phyloP scores from a whole-genome alignment of 2,329 filamentous ascomycete species.

The Beauveria pseudobassiana region DNA sequence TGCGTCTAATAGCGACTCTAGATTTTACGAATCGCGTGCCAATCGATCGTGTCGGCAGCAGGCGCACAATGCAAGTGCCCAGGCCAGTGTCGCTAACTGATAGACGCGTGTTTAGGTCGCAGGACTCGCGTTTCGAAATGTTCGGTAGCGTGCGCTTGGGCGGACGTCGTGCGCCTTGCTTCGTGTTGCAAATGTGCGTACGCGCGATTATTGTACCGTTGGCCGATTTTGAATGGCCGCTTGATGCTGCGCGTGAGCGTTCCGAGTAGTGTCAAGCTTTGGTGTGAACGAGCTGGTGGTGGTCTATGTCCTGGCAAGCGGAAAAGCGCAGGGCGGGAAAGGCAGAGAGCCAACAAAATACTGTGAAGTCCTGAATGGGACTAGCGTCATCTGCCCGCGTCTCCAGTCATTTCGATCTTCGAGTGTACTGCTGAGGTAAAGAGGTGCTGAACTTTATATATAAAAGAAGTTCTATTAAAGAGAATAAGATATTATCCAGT shows the following conservation, averaged over 20 bases:
- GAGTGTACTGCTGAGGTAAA: neutral
- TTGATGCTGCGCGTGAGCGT: neutral
- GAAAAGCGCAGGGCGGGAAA: slow-evolving; percentile 9
- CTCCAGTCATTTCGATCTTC: too few species aligned
- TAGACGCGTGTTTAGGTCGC: slow-evolving; percentile 6
- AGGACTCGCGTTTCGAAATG: neutral
- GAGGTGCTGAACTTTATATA: too few species aligned
- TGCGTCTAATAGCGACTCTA: neutral
- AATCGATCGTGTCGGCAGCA: neutral
- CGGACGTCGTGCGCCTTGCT: neutral
- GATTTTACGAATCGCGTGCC: neutral
- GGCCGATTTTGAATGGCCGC: neutral
- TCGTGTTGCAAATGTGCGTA: neutral
- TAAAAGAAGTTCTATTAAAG: too few species aligned
- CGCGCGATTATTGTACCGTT: neutral
- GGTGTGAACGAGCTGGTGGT: slow-evolving; percentile 7
- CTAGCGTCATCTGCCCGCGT: slow-evolving; percentile 1
- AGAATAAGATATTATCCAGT: too few species aligned
- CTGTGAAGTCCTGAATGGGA: neutral
- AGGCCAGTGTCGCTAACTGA: neutral
- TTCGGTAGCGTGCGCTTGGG: neutral
- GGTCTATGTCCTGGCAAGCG: slow-evolving; percentile 5
- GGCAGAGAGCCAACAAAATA: slow-evolving; percentile 8
- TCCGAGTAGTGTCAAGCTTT: neutral
- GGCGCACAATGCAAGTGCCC: slow-evolving; percentile 3